A percentile compares a stretch with the other conserved stretches of the same genome.
Conservation (phyloP, 305 asterid species). For the Fraxinus angustifolia region DNA sequence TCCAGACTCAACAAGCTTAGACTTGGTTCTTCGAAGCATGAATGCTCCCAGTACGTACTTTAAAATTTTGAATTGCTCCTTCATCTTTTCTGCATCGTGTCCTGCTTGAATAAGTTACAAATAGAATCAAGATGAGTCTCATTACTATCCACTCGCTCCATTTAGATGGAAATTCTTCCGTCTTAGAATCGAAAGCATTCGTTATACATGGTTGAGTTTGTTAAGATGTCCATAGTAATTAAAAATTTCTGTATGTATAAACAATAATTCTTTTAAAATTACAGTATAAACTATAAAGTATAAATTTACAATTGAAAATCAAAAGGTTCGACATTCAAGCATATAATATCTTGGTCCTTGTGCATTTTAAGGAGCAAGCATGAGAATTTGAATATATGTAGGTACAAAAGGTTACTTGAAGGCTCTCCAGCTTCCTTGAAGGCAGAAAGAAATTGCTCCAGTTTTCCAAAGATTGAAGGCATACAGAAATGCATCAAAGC, state of each 20-base stretch:
- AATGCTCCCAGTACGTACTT: constrained; percentile 76
- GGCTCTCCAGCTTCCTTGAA: constrained; percentile 92
- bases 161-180: constrained; percentile 1
- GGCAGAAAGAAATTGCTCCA: constrained; percentile 65
- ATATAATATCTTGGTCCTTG: background rate
- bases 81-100: constrained; percentile 47
- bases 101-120: constrained; percentile 41
- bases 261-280: background rate
- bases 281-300: background rate
- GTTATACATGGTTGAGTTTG: background rate
- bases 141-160: background rate
- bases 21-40: constrained; percentile 96
- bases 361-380: constrained; percentile 1
- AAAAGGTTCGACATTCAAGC: background rate
- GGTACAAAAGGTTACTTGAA: constrained; percentile 42
- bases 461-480: constrained; percentile 74
- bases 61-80: constrained; percentile 56
- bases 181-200: constrained; percentile 10
- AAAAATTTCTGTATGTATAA: background rate
- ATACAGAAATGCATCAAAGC: constrained; percentile 84
- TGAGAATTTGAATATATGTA: constrained; percentile 5
- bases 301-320: background rate
- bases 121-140: constrained; percentile 14
- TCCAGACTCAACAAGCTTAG: constrained; percentile 73
- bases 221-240: background rate